Base-by-base conservation (phyloP, 768 basidiomycete genomes). In the Heimioporus sp. region DNA sequence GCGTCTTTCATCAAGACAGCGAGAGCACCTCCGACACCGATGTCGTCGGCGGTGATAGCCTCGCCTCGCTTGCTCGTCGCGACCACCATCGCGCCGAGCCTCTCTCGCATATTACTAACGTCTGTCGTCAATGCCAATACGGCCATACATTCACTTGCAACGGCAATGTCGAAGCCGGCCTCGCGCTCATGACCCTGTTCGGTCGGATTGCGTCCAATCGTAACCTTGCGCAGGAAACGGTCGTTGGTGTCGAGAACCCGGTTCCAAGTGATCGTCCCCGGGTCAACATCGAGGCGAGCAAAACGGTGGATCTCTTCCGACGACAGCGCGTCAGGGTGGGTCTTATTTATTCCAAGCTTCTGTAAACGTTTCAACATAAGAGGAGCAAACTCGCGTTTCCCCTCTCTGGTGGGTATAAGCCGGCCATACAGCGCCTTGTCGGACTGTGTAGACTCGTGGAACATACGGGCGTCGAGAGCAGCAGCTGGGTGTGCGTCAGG, bases 1-100 rank as follows among this genome's bases (percentile, higher is more conserved):
- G 97, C 92, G 63, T 99, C 96, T 76, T 98, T 98, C 86, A 99
- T 89, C 56, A 99, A 80, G 46, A 98, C 95, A 13, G 96, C 91
- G 47, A 99, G 83, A 46, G 96, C 94, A 52, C 94, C 95, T 56
- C 92, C 88, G 59, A 90, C 91, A 58, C 96, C 96, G 47, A 99
- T 81, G 67, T 99, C 96, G 65, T 98, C 96, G 21, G 93, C 93
- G 35, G 96, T 99, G 70, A 99, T 79, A 24, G 95, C 84, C 4
- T 93, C 89, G 19, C 96, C 97, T 19, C 77, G 80, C 68, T 90
- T 95, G 75, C 88, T 90, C 3, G 93, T 91, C 6, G 91, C 96
- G 43, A 99, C 92, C 24, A 99, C 96, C 95, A 98, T 99, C 19
- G 87, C 85, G 49, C 97, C 96, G 19, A 99, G 81, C 43, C 88